Base-by-base conservation (phyloP, 2,329 filamentous ascomycete species). In the Colletotrichum sansevieriae region DNA sequence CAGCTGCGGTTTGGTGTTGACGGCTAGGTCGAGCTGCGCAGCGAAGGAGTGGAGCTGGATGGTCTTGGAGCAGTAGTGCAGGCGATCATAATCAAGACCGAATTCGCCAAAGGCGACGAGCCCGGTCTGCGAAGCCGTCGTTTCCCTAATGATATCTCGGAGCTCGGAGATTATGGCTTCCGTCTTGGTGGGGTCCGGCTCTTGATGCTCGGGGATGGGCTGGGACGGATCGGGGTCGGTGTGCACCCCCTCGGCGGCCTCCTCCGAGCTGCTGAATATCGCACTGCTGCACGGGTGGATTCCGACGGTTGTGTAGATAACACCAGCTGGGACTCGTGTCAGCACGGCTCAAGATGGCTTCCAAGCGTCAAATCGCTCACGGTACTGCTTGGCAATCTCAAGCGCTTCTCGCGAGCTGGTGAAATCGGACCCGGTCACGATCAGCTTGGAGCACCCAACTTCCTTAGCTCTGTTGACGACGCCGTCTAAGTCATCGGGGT, bases 61-160 rank as follows among this genome's bases (percentile, higher is more conserved):
- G 25, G 91, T 90, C 75, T 91, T 92, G 44, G 91, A 88, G 75
- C 92, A 94, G 75, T 95, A 91, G 74, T 93, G 92, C 41, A 99
- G 83, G 2, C 96, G 90, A 81, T 99, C 96, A 77, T 98, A 99
- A 81, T 99, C 96, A 4, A 99, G 90, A 2, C 96, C 96, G 71
- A 99, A 94, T 80, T 99, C 96, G 56, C 96, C 96, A 77, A 98
- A 94, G 7, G 96, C 95, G 1, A 93, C 90, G 46, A 92, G 85
- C 0, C 87, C 78, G 68, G 33, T 71, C 79, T 77, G 73, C 6
- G 79, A 77, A 3, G 79, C 71, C 18, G 88, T 88, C 1, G 89
- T 87, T 41, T 88, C 81, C 2, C 86, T 76, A 4, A 95, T 88
- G 2, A 98, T 83, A 7, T 81, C 76, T 51, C 85, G 85, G n/a